Base-by-base conservation (phyloP, 2,329 filamentous ascomycete genomes). In the Fusarium xylarioides region DNA sequence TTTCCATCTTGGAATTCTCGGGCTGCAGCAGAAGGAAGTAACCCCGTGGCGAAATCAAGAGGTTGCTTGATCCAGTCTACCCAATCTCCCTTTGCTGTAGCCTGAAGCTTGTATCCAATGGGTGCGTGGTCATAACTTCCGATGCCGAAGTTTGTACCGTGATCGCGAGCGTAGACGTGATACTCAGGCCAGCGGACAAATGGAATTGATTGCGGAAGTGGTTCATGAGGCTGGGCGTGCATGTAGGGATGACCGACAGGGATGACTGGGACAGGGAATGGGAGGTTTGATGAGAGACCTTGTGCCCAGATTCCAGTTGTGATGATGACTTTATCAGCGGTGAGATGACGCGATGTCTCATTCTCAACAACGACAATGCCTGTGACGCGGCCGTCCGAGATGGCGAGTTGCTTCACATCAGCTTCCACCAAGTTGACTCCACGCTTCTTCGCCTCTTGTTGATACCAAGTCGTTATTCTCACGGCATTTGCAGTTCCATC, bases 291-390 rank as follows among this genome's bases (percentile, higher is more conserved):
- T 23, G 70, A 60, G 1, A 77, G 66, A 10, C 65, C 70, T n/a
- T 74, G 74, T 0, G 74, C 75, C 76, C 76, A 77, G 2, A 77
- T 68, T 6, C 76, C 76, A 1, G 76, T 77, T 2, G 76, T 73
- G 2, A 77, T 54, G 21, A 77, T 59, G 11, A 76, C 70, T n/a
- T 68, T 77, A n/a, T 68, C 55, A 1, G 75, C 73, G 3, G 28
- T 28, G 6, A 77, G 23, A 8, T 58, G 57, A 4, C 32, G 28
- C 9, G 38, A 28, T 8, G 18, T 18, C 2, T 23, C 30, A 1
- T 49, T 49, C 0, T 70, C 30, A 5, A 40, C n/a, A 6, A 66
- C 14, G 0, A 67, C 56, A 8, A 76, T 34, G 3, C 76, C 76
- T 0, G 35, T 70, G 19, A 74, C 50, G 7, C 40, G 44, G 10